Conservation (phyloP, 805 yeast species). For the Saturnispora kantuleensis region DNA sequence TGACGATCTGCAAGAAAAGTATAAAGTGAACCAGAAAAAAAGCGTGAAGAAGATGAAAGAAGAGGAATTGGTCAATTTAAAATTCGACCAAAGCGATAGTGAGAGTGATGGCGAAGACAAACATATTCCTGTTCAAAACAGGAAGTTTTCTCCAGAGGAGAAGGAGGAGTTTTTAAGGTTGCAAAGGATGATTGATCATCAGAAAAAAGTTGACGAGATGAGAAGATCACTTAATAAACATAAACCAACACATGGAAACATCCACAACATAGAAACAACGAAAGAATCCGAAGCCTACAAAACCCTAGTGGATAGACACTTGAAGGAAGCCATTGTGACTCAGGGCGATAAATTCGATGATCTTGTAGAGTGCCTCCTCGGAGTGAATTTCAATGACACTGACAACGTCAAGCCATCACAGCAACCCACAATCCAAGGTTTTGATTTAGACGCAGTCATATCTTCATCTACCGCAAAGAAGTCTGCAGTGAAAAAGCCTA, state of each 20-base stretch:
- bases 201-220: constrained; percentile 11
- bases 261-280: constrained; percentile 10
- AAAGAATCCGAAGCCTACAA: constrained; percentile 13
- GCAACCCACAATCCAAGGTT: background rate
- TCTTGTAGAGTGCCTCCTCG: constrained; percentile 10
- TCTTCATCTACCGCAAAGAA: background rate
- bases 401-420: background rate
- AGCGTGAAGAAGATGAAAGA: constrained; percentile 7
- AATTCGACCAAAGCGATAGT: background rate
- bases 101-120: constrained; percentile 1
- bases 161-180: constrained; percentile 8
- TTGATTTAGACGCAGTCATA: constrained; percentile 10
- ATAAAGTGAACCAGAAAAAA: background rate
- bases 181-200: constrained; percentile 13
- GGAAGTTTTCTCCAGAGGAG: constrained; percentile 15
- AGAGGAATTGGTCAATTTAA: constrained; percentile 9
- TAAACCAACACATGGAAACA: constrained; percentile 4
- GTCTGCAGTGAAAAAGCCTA: background rate
- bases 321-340: background rate
- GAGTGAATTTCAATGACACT: constrained; percentile 5
- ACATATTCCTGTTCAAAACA: constrained; percentile 1
- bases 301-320: constrained; percentile 7
- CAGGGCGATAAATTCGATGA: constrained; percentile 7
- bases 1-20: background rate
- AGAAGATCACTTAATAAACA: constrained; percentile 2